These are phyloP conservation scores for Didymella glomerata DNA, from an alignment of 2,329 filamentous ascomycete species.

Conservation along the genomic window DNA sequence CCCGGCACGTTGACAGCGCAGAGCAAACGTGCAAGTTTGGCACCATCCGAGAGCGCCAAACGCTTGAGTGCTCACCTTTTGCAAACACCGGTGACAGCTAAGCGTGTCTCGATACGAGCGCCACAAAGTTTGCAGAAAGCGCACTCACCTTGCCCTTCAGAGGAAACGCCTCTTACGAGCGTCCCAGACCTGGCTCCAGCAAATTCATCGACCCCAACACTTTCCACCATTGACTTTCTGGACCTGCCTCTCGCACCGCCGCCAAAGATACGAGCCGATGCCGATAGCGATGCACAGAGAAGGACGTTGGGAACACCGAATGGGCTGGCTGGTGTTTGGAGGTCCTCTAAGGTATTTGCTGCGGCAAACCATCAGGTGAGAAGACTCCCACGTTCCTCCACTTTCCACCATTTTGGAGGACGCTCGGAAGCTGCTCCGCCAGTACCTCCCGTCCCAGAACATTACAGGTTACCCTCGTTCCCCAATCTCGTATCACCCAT, in stretches of 20 bases:
- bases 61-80: slow-evolving; percentile 27
- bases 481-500: slow-evolving; percentile 13
- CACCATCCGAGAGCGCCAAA: slow-evolving; percentile 28
- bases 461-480: slow-evolving; percentile 32
- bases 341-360: slow-evolving; percentile 30
- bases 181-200: slow-evolving; percentile 28
- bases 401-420: slow-evolving; percentile 37
- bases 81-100: slow-evolving; percentile 35
- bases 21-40: slow-evolving; percentile 28
- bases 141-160: neutral
- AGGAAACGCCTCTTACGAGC: slow-evolving; percentile 20
- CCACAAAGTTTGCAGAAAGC: slow-evolving; percentile 10
- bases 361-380: slow-evolving; percentile 46
- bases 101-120: slow-evolving; percentile 22
- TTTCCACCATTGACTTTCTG: slow-evolving; percentile 7
- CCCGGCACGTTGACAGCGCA: slow-evolving; percentile 19
- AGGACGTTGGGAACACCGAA: slow-evolving; percentile 34
- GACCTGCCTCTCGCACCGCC: slow-evolving; percentile 13
- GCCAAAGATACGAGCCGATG: slow-evolving; percentile 19
- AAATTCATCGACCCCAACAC: slow-evolving; percentile 25
- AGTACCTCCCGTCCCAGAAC: slow-evolving; percentile 36
- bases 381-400: slow-evolving; percentile 42
- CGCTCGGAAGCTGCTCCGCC: slow-evolving; percentile 30
- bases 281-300: slow-evolving; percentile 30
- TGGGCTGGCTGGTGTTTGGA: slow-evolving; percentile 30